Percentiles rank a stretch among this genome's conserved stretches.
These are phyloP conservation scores for Eucalyptus dawsonii DNA, from an alignment of 345 rosid genomes.

Conservation along the genomic window DNA sequence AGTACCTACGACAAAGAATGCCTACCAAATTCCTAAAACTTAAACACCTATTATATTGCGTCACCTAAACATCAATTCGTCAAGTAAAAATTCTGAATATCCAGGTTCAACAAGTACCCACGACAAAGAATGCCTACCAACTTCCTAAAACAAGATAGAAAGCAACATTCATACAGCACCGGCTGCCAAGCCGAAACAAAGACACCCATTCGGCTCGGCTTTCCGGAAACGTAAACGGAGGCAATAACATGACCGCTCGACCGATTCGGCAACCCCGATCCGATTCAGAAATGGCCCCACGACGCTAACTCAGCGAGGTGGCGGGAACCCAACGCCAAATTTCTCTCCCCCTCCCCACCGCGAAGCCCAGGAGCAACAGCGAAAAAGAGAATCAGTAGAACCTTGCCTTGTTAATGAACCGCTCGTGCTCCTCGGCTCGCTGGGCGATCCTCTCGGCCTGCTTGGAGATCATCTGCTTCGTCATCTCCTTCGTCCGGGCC, in stretches of 20 bases:
- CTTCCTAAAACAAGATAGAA: not conserved
- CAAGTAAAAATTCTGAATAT: not conserved
- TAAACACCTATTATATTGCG: conserved; percentile 61
- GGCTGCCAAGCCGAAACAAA: not conserved
- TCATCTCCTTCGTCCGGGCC: conserved; percentile 70
- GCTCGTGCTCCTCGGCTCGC: conserved; percentile 89
- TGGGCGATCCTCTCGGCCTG: conserved; percentile 91
- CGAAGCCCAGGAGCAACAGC: not conserved
- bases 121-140: not conserved
- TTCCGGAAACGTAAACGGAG: not conserved
- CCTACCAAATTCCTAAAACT: not conserved
- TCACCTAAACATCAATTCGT: conserved; percentile 36
- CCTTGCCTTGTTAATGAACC: conserved; percentile 66
- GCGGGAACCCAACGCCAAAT: not conserved
- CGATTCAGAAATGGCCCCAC: not conserved
- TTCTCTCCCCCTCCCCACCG: not conserved
- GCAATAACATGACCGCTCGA: not conserved
- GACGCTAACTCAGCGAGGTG: not conserved
- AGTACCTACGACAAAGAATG: not conserved
- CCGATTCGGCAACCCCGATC: not conserved
- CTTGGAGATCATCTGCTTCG: conserved; percentile 72
- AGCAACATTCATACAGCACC: not conserved
- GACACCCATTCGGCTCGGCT: not conserved
- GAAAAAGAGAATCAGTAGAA: not conserved
- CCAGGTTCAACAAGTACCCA: not conserved